Evolutionary conservation across 805 yeast genomes (phyloP).

Genomic region (Kodamaea kakaduensis): DNA sequence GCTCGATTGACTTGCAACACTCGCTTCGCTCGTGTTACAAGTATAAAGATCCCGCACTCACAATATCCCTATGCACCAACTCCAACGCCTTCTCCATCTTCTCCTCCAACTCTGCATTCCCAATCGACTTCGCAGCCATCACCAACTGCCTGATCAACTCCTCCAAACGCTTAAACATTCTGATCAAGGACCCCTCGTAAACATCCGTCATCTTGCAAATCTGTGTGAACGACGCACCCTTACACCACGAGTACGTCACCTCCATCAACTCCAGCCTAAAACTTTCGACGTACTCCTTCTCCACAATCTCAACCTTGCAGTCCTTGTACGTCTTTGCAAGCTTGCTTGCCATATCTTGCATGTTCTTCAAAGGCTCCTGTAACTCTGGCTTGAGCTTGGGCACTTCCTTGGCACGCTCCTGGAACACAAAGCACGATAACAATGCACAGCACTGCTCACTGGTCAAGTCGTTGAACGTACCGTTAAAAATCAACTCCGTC

Average conservation of each 20-base stretch:
- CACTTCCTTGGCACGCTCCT: conserved; percentile 86
- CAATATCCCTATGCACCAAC: conserved; percentile 91
- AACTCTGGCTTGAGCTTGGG: conserved; percentile 85
- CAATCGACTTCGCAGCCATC: conserved; percentile 90
- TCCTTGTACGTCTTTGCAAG: conserved; percentile 88
- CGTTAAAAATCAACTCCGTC: conserved; percentile 92
- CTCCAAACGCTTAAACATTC: conserved; percentile 92
- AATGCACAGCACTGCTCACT: conserved; percentile 92
- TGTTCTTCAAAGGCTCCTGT: conserved; percentile 83
- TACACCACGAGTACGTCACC: conserved; percentile 94
- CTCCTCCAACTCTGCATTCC: conserved; percentile 77
- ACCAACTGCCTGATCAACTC: conserved; percentile 88
- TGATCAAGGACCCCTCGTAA: conserved; percentile 91
- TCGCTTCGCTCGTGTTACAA: too few species aligned
- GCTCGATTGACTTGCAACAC: too few species aligned
- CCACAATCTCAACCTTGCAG: conserved; percentile 83
- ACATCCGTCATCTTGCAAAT: conserved; percentile 99
- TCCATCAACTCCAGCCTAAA: conserved; percentile 96
- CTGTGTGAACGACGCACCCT: conserved; percentile 93
- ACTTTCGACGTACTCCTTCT: conserved; percentile 86
- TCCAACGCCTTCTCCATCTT: conserved; percentile 86
- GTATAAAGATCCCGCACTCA: conserved; percentile 93
- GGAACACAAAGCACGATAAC: conserved; percentile 93
- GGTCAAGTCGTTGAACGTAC: conserved; percentile 83
- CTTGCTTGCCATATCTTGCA: conserved; percentile 87